These are phyloP conservation scores for Crithidia acanthocephali DNA, from an alignment of 208 protist species.

Conservation along the genomic window DNA sequence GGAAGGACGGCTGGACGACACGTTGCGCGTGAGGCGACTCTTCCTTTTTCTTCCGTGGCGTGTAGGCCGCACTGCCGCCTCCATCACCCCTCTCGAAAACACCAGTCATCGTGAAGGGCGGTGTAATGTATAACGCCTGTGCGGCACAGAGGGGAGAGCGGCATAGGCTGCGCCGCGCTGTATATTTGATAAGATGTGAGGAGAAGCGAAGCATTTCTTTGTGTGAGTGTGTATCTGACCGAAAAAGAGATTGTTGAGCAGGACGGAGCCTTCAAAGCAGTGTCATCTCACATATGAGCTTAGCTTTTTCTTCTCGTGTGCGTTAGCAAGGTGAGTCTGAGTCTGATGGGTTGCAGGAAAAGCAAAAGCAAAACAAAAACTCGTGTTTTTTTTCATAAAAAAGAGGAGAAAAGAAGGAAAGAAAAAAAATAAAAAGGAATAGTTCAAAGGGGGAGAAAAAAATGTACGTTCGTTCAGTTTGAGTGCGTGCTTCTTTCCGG, in stretches of 20 bases:
- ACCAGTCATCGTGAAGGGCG: too few species aligned
- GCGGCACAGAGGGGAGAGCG: background rate
- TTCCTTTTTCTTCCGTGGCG: background rate
- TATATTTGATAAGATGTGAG: background rate
- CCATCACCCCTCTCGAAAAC: too few species aligned
- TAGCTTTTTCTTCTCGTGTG: too few species aligned
- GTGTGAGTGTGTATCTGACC: too few species aligned
- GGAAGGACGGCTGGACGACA: background rate
- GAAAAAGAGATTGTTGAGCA: too few species aligned
- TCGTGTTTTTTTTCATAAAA: background rate
- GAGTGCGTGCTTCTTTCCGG: too few species aligned
- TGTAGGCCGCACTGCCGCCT: too few species aligned
- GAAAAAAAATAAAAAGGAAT: constrained; percentile 8
- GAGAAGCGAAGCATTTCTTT: background rate
- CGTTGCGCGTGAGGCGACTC: background rate
- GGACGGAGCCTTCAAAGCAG: too few species aligned
- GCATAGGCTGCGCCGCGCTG: background rate
- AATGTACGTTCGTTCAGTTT: too few species aligned
- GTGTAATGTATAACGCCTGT: background rate
- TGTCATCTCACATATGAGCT: too few species aligned
- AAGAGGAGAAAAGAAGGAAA: constrained; percentile 21
- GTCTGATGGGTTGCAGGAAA: background rate
- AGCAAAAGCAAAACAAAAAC: background rate
- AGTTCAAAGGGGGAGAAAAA: too few species aligned
- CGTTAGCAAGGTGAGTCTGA: background rate